Percentiles rank a stretch among this genome's conserved stretches.
Conservation (phyloP, 345 rosid species). For the Hirschfeldia incana region DNA sequence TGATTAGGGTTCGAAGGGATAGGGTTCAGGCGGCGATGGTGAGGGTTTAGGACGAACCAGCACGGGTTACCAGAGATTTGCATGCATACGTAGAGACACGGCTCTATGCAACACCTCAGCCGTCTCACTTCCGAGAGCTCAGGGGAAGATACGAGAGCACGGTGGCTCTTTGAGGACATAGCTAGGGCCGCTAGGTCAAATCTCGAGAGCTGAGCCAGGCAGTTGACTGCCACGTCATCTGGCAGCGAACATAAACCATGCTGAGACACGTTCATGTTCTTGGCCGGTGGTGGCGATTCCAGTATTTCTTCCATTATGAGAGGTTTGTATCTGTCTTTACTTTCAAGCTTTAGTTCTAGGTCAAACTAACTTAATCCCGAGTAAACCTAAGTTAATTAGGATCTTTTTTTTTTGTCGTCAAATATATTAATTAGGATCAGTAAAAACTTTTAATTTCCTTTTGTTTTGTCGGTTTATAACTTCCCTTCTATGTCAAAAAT, state of each 20-base stretch:
- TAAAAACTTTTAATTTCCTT: too few species aligned
- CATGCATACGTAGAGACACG: background rate
- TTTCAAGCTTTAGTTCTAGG: too few species aligned
- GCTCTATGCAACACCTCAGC: background rate
- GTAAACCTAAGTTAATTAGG: too few species aligned
- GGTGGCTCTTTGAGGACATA: conserved; percentile 49
- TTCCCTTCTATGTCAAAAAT: too few species aligned
- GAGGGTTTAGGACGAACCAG: background rate
- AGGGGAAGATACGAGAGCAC: conserved; percentile 45
- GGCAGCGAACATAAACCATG: conserved; percentile 40
- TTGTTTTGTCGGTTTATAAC: too few species aligned
- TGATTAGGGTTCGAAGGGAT: background rate
- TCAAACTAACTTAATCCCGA: too few species aligned
- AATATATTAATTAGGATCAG: too few species aligned
- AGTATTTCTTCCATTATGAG: too few species aligned
- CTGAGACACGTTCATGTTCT: background rate
- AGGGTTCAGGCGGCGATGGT: background rate
- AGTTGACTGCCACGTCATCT: conserved; percentile 52
- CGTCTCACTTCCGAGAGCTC: background rate
- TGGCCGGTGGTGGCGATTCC: background rate
- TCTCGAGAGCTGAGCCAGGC: conserved; percentile 59
- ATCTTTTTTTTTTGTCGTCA: too few species aligned
- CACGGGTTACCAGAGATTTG: background rate
- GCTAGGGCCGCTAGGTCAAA: conserved; percentile 52
- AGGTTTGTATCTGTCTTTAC: too few species aligned